These are phyloP conservation scores for Trichosporon sp. DNA, from an alignment of 1,284 basidiomycete species.

Conservation along the genomic window DNA sequence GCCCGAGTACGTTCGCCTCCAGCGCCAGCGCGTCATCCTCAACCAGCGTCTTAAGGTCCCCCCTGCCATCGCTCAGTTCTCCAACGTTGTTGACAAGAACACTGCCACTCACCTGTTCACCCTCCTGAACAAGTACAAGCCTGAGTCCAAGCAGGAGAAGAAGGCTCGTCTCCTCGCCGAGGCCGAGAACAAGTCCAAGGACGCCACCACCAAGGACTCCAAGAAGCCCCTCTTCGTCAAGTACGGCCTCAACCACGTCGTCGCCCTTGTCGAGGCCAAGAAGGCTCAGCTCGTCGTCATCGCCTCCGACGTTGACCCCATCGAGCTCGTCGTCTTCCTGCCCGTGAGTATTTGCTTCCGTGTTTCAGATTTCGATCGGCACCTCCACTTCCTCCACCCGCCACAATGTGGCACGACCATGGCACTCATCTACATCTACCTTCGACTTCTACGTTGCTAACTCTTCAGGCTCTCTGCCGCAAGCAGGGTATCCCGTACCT, in stretches of 20 bases:
- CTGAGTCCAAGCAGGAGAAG: slow-evolving; percentile 83
- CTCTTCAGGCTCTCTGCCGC: slow-evolving; percentile 64
- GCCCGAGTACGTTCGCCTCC: slow-evolving; percentile 97
- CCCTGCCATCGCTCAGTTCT: slow-evolving; percentile 96
- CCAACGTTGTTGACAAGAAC: slow-evolving; percentile 98
- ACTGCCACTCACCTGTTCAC: slow-evolving; percentile 98
- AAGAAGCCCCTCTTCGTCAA: slow-evolving; percentile 95
- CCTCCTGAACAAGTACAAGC: slow-evolving; percentile 84
- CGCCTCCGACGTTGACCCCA: slow-evolving; percentile 97
- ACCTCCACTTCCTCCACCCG: neutral
- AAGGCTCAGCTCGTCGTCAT: slow-evolving; percentile 96
- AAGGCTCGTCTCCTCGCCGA: slow-evolving; percentile 86
- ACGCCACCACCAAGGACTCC: slow-evolving; percentile 55
- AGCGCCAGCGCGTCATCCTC: slow-evolving; percentile 98
- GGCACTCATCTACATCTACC: too few relatives aligned
- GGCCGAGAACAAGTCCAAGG: slow-evolving; percentile 59
- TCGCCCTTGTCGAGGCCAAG: slow-evolving; percentile 93
- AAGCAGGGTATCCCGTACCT: slow-evolving; percentile 98
- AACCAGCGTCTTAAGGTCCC: slow-evolving; percentile 98
- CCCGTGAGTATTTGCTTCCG: slow-evolving; percentile 49
- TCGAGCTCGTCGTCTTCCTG: slow-evolving; percentile 96
- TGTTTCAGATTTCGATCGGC: neutral
- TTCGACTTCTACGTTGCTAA: neutral
- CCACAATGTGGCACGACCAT: too few relatives aligned
- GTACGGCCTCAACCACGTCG: slow-evolving; percentile 94